Percentiles rank a stretch among this genome's conserved stretches.
These are phyloP conservation scores for Capronia americana DNA, from an alignment of 2,329 filamentous ascomycete genomes.

Conservation along the genomic window DNA sequence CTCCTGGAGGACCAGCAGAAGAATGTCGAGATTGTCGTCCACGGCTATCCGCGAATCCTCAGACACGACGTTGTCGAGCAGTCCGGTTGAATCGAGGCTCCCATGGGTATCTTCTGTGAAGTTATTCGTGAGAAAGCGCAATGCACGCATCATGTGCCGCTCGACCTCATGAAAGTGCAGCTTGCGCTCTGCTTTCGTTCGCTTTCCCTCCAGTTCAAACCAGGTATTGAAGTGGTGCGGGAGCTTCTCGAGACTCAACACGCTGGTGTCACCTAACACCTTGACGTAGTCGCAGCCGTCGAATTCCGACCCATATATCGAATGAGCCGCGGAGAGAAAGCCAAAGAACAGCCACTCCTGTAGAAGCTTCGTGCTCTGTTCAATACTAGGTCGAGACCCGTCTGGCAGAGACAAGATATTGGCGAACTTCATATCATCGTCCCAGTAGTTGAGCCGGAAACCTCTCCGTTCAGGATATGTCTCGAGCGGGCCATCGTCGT, in stretches of 20 bases:
- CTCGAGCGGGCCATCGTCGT: conserved; percentile 12
- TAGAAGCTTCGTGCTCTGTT: conserved; percentile 19
- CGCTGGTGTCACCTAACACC: too few species aligned
- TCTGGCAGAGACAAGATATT: conserved; percentile 9
- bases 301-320: conserved; percentile 18
- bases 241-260: conserved; percentile 8
- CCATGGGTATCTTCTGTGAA: conserved; percentile 10
- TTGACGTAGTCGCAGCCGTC: not conserved
- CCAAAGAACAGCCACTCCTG: conserved; percentile 28
- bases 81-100: not conserved
- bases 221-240: not conserved
- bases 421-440: conserved; percentile 15
- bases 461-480: conserved; percentile 12
- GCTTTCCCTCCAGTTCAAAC: not conserved
- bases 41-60: not conserved
- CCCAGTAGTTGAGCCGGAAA: conserved; percentile 18
- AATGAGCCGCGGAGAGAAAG: conserved; percentile 5
- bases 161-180: conserved; percentile 15
- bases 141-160: conserved; percentile 15
- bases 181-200: conserved; percentile 6
- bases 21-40: conserved; percentile 10
- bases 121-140: conserved; percentile 21
- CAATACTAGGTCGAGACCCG: conserved; percentile 3
- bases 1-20: conserved; percentile 7
- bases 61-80: not conserved